A percentile compares a stretch with the other conserved stretches of the same genome.
Conservation (phyloP, 371 early-diverging fungal genomes). For the Rhizopus delemar region DNA sequence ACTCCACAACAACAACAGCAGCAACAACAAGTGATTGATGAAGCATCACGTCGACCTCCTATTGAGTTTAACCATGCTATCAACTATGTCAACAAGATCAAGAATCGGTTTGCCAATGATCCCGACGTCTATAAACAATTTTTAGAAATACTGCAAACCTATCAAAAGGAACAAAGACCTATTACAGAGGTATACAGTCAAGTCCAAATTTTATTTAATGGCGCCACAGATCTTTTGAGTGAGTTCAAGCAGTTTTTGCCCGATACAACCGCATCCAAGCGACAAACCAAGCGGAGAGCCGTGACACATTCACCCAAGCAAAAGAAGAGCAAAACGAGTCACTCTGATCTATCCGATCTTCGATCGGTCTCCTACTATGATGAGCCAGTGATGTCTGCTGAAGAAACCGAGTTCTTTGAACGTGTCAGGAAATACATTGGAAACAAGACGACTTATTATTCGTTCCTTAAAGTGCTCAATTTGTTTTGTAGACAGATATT, state of each 20-base stretch:
- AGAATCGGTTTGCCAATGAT: conserved; percentile 84
- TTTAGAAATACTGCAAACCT: conserved; percentile 89
- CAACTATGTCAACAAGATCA: conserved; percentile 96
- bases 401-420: conserved; percentile 91
- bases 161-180: conserved; percentile 87
- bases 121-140: conserved; percentile 89
- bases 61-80: conserved; percentile 97
- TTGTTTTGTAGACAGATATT: conserved; percentile 94
- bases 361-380: conserved; percentile 8
- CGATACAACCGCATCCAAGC: conserved; percentile 7
- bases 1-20: conserved; percentile 7
- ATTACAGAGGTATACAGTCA: conserved; percentile 90
- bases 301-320: conserved; percentile 10
- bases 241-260: conserved; percentile 97
- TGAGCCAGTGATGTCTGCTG: conserved; percentile 30
- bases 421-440: conserved; percentile 77
- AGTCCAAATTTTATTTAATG: conserved; percentile 81
- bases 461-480: conserved; percentile 96
- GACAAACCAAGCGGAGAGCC: not conserved
- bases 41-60: conserved; percentile 37
- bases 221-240: conserved; percentile 82
- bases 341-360: conserved; percentile 17
- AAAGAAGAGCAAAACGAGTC: conserved; percentile 11
- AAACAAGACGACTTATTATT: conserved; percentile 81
- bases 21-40: not conserved